Percentiles rank a stretch among this genome's conserved stretches.
These are phyloP conservation scores for Trichoderma sp. DNA, from an alignment of 2,329 filamentous ascomycete species.

Conservation along the genomic window DNA sequence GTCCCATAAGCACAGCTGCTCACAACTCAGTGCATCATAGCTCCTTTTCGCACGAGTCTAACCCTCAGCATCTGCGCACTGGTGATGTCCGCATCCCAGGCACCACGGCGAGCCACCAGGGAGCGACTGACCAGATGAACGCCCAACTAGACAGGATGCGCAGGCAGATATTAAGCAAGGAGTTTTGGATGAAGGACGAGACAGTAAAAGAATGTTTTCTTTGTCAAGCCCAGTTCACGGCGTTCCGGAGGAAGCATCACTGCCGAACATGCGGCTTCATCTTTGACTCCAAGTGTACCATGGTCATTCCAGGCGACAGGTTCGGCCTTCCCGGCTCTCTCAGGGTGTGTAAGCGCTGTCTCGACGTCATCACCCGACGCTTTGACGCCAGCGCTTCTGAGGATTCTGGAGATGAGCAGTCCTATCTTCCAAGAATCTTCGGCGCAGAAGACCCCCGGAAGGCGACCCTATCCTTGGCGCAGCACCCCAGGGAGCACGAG, in stretches of 20 bases:
- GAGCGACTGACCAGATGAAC: conserved; percentile 60
- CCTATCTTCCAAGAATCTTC: conserved; percentile 66
- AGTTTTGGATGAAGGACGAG: conserved; percentile 99
- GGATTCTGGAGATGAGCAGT: conserved; percentile 79
- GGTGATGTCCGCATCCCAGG: conserved; percentile 57
- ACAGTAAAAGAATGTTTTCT: conserved; percentile 97
- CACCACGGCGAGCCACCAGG: conserved; percentile 56
- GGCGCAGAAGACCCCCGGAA: conserved; percentile 55
- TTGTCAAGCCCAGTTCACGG: conserved; percentile 86
- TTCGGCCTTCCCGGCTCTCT: conserved; percentile 86
- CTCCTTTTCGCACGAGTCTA: conserved; percentile 54
- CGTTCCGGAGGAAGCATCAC: conserved; percentile 94
- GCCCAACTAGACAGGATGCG: conserved; percentile 71
- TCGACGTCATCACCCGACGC: conserved; percentile 85
- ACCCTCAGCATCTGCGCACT: conserved; percentile 49
- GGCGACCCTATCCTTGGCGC: conserved; percentile 36
- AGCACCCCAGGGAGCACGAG: conserved; percentile 47
- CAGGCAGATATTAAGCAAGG: conserved; percentile 85
- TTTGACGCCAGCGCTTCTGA: conserved; percentile 87
- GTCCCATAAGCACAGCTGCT: conserved; percentile 59
- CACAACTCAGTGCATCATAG: conserved; percentile 61
- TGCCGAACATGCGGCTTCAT: conserved; percentile 97
- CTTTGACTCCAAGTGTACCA: conserved; percentile 95
- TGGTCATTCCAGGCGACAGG: conserved; percentile 80
- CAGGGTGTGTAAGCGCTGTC: conserved; percentile 89